Evolutionary conservation across 805 yeast genomes (phyloP).

Genomic region (Brettanomyces sp.): DNA sequence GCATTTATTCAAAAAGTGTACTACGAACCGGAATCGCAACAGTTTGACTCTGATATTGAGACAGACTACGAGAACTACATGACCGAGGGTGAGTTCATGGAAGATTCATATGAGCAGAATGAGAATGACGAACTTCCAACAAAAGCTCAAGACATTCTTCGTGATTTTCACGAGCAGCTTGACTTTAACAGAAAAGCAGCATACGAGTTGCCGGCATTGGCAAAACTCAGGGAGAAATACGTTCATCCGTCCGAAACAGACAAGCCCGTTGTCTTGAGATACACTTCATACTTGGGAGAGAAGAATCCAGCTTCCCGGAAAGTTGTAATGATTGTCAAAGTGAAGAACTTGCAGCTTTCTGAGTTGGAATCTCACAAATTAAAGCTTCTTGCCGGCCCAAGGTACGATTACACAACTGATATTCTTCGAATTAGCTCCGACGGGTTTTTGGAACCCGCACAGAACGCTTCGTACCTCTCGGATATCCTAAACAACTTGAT

Average conservation of each 20-base stretch:
- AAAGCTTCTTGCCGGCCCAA: constrained; percentile 65
- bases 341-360: constrained; percentile 43
- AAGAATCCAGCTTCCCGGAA: constrained; percentile 58
- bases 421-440: constrained; percentile 55
- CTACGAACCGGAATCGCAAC: constrained; percentile 37
- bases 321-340: constrained; percentile 50
- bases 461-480: constrained; percentile 69
- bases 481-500: constrained; percentile 55
- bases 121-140: constrained; percentile 60
- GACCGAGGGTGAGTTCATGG: constrained; percentile 23
- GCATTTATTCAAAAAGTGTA: constrained; percentile 19
- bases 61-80: constrained; percentile 33
- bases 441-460: constrained; percentile 67
- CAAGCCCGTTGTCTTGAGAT: constrained; percentile 57
- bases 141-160: constrained; percentile 60
- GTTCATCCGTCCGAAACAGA: constrained; percentile 33
- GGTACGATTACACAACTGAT: constrained; percentile 58
- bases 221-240: constrained; percentile 66
- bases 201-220: constrained; percentile 80
- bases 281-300: constrained; percentile 68
- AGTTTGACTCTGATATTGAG: constrained; percentile 29
- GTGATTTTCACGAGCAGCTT: constrained; percentile 66
- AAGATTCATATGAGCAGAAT: constrained; percentile 28
- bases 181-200: constrained; percentile 78
- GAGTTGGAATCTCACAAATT: constrained; percentile 60